Conservation (phyloP, 495 filamentous ascomycete genomes). For the Penicillium daleae region DNA sequence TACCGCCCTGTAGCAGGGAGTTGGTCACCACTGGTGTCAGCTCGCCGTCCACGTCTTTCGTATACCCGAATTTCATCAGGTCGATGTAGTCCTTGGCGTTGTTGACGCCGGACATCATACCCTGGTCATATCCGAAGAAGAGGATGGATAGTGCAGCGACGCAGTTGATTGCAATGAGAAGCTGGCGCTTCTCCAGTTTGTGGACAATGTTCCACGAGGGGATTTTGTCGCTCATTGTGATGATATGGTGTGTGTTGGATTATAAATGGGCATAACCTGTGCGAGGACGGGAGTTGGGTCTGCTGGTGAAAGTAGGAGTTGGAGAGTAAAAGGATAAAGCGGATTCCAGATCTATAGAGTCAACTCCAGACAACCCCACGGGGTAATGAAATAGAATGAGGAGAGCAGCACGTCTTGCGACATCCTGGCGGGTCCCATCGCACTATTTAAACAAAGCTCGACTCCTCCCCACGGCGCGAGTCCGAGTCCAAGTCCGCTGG, state of each 20-base stretch:
- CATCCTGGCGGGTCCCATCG: neutral
- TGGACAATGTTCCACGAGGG: slow-evolving; percentile 62
- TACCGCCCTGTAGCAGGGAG: slow-evolving; percentile 68
- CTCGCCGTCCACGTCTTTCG: slow-evolving; percentile 48
- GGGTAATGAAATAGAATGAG: slow-evolving; percentile 3
- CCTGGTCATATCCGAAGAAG: slow-evolving; percentile 70
- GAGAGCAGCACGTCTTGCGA: slow-evolving; percentile 3
- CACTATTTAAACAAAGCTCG: slow-evolving; percentile 13
- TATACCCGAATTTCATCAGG: slow-evolving; percentile 68
- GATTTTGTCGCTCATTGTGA: slow-evolving; percentile 51
- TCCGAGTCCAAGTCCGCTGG: slow-evolving; percentile 16
- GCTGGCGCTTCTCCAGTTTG: slow-evolving; percentile 61
- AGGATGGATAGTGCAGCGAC: slow-evolving; percentile 64
- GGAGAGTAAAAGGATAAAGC: neutral
- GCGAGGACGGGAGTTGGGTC: neutral
- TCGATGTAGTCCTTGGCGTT: slow-evolving; percentile 65
- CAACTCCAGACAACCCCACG: slow-evolving; percentile 3
- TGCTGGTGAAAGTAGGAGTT: neutral
- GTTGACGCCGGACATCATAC: slow-evolving; percentile 79
- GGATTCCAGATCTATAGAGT: neutral
- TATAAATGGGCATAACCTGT: neutral
- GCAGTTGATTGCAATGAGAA: slow-evolving; percentile 67
- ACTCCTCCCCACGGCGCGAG: slow-evolving; percentile 2
- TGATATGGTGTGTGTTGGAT: neutral
- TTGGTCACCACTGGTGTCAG: slow-evolving; percentile 59